phyloP scores from a whole-genome alignment of 2,329 filamentous ascomycete genomes.

The Sporothrix curviconia region DNA sequence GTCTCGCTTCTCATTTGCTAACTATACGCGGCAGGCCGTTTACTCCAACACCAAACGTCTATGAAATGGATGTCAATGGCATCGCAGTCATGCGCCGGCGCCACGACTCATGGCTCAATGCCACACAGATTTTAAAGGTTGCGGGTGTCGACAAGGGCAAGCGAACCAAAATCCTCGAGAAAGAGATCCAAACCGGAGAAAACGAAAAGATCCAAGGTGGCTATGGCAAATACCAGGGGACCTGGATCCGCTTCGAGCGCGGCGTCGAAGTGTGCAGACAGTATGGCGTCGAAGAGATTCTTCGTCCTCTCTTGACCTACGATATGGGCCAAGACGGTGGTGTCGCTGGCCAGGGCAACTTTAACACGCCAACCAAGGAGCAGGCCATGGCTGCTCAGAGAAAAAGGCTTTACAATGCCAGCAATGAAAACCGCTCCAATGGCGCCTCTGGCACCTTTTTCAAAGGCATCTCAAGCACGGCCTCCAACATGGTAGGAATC shows the following conservation, averaged over 20 bases:
- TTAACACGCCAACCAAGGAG: conserved; percentile 96
- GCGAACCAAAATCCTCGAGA: conserved; percentile 94
- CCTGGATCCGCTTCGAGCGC: conserved; percentile 92
- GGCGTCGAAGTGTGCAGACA: conserved; percentile 86
- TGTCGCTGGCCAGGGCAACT: conserved; percentile 61
- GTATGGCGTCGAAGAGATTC: conserved; percentile 68
- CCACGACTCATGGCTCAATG: conserved; percentile 93
- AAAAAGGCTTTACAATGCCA: conserved; percentile 82
- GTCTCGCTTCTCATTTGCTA: not conserved
- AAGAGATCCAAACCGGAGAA: conserved; percentile 91
- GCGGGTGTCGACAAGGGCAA: conserved; percentile 96
- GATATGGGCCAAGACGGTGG: conserved; percentile 73
- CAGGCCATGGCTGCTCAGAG: conserved; percentile 95
- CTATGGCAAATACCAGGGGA: conserved; percentile 98
- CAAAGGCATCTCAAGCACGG: conserved; percentile 90
- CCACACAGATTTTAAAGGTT: conserved; percentile 96
- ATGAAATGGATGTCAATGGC: conserved; percentile 95
- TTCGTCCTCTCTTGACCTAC: conserved; percentile 70
- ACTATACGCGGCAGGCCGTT: conserved; percentile 50
- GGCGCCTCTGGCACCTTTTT: conserved; percentile 82
- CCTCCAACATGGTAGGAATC: conserved; percentile 86
- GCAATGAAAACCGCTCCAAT: conserved; percentile 59
- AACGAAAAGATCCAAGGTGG: conserved; percentile 98
- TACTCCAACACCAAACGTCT: conserved; percentile 95
- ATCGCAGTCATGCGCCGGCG: conserved; percentile 94